Base-by-base conservation (phyloP, 768 basidiomycete genomes). In the Butyriboletus loyo region DNA sequence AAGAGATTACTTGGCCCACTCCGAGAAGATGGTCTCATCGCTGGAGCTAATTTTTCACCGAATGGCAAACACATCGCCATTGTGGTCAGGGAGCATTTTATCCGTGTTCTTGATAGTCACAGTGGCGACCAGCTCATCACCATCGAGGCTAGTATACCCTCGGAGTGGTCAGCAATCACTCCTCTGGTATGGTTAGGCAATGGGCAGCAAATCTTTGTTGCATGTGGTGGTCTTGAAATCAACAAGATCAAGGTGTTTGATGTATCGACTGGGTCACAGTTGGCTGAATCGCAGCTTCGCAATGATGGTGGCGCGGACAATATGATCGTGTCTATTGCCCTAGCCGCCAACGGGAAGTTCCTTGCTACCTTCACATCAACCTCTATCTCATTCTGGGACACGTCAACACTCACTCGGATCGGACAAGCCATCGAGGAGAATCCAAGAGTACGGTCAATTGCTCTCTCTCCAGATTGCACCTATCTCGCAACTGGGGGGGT, bases 121-220 rank as follows among this genome's bases (percentile, higher is more conserved):
- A 56, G 1, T 4, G 56, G 56, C 5, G n/a, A 47, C 17, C 28
- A 39, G 5, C 41, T 57, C n/a, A 11, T 48, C 14, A 22, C 31
- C 14, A 39, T 47, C 31, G 1, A 32, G 0, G 31, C 27, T 4
- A 4, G 3, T 2, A 17, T 35, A 19, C 7, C 8, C 28, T 13
- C 17, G 3, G 0, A 0, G 1, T n/a, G 17, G 17, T 1, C 7
- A 1, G 1, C 11, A 14, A 11, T n/a, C 0, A 41, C 27, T 15
- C 34, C 48, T 5, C 35, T 51, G 19, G 53, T 19, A 3, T 51
- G 53, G 53, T 31, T 31, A 0, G 1, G 8, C 7, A 13, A 34
- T 7, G 9, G 41, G 8, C 22, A 51, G 7, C n/a, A 9, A 21
- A 15, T 54, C 1, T 27, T 54, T 17, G 42, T 10, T 10, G 22